These are phyloP conservation scores for Bruguiera parviflora DNA, from an alignment of 345 rosid genomes.

Conservation along the genomic window DNA sequence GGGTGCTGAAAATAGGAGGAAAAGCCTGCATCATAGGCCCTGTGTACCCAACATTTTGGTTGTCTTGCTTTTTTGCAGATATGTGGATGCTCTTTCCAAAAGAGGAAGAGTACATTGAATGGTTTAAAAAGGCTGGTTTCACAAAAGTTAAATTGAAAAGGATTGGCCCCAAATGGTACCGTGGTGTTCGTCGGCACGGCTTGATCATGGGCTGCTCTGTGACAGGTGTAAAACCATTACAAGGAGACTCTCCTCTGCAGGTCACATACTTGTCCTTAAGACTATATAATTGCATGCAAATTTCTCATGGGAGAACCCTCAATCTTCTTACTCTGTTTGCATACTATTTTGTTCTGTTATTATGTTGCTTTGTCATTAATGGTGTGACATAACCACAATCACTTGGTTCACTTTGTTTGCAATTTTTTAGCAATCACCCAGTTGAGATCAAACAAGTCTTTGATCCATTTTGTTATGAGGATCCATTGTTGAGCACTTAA, in stretches of 20 bases:
- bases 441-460: not conserved
- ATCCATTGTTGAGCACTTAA: no score
- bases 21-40: slow-evolving; percentile 41
- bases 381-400: no score
- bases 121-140: slow-evolving; percentile 39
- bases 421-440: no score
- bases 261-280: slow-evolving; percentile 14
- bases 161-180: slow-evolving; percentile 44
- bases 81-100: slow-evolving; percentile 43
- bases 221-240: slow-evolving; percentile 32
- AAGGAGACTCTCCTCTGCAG: slow-evolving; percentile 37
- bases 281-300: not conserved
- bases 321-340: not conserved
- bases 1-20: slow-evolving; percentile 39
- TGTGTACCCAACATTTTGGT: slow-evolving; percentile 39
- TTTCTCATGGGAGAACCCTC: not conserved
- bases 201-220: slow-evolving; percentile 46
- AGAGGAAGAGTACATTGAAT: slow-evolving; percentile 45
- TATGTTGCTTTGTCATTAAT: not conserved
- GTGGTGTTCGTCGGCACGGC: slow-evolving; percentile 39
- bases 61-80: slow-evolving; percentile 40
- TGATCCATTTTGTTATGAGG: not conserved
- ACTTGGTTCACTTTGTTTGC: no score
- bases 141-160: slow-evolving; percentile 34
- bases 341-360: not conserved